Percentiles rank a stretch among this genome's conserved stretches.
Evolutionary conservation across 106 monocot species (phyloP).

Genomic region (Dioscorea alata): DNA sequence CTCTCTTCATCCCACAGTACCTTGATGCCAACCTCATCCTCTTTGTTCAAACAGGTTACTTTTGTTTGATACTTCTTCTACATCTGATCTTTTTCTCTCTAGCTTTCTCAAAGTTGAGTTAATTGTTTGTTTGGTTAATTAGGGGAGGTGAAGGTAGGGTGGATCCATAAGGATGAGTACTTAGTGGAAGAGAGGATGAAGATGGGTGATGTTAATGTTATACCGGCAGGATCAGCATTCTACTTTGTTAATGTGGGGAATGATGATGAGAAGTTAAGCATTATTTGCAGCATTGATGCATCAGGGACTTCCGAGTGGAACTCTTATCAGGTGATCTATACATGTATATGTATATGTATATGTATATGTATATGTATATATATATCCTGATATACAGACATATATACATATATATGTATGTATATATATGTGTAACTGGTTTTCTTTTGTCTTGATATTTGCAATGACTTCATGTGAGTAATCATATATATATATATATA

Average conservation of each 20-base stretch:
- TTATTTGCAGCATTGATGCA: constrained; percentile 57
- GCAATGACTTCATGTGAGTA: constrained; percentile 8
- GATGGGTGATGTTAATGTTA: constrained; percentile 61
- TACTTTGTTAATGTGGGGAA: constrained; percentile 67
- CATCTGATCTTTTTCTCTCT: background rate
- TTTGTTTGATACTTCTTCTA: background rate
- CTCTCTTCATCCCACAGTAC: constrained; percentile 48
- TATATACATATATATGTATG: too few relatives aligned
- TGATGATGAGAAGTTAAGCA: constrained; percentile 46
- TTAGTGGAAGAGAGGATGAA: constrained; percentile 69
- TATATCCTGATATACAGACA: too few relatives aligned
- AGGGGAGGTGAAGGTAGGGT: constrained; percentile 72
- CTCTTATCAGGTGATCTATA: background rate
- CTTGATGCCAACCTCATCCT: constrained; percentile 34
- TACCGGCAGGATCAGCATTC: constrained; percentile 74
- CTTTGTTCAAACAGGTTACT: constrained; percentile 24
- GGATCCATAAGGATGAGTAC: constrained; percentile 56
- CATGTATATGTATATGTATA: too few relatives aligned
- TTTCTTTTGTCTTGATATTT: background rate
- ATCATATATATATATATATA: constrained; percentile 21
- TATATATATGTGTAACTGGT: constrained; percentile 11
- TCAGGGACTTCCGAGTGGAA: background rate
- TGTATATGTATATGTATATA: too few relatives aligned
- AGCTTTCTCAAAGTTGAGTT: background rate
- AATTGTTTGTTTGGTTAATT: background rate